Conservation (phyloP, 495 filamentous ascomycete genomes). For the Neurospora sp. region DNA sequence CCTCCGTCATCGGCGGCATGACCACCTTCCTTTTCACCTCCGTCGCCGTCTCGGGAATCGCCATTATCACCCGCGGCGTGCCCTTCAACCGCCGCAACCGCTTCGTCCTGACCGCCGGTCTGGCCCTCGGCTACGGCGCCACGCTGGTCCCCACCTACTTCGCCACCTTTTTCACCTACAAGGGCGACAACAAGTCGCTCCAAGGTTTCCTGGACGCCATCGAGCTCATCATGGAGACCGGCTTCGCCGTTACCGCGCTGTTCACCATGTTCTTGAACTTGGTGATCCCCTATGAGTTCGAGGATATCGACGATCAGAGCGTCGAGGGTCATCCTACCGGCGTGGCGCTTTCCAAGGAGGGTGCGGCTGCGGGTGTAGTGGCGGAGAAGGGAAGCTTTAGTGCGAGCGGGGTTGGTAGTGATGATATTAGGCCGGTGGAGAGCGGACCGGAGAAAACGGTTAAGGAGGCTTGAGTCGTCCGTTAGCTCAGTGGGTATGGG, state of each 20-base stretch:
- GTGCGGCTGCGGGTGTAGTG: not conserved
- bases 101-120: slow-evolving; percentile 73
- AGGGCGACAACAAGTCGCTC: slow-evolving; percentile 58
- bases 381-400: not conserved
- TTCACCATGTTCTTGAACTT: slow-evolving; percentile 65
- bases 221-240: slow-evolving; percentile 69
- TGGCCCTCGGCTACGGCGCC: slow-evolving; percentile 70
- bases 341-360: not conserved
- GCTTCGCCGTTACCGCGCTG: slow-evolving; percentile 63
- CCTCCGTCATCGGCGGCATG: slow-evolving; percentile 79
- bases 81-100: slow-evolving; percentile 78
- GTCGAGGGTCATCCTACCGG: not conserved
- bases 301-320: slow-evolving; percentile 23
- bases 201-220: slow-evolving; percentile 79
- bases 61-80: slow-evolving; percentile 64
- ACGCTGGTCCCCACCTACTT: slow-evolving; percentile 77
- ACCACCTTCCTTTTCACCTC: slow-evolving; percentile 83
- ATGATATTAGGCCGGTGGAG: not conserved
- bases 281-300: slow-evolving; percentile 60
- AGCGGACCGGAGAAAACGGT: not conserved
- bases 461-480: not conserved
- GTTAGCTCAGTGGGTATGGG: not conserved
- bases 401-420: not conserved
- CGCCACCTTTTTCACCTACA: slow-evolving; percentile 60
- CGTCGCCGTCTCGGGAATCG: slow-evolving; percentile 76